These are phyloP conservation scores for Pseudocercospora pini-densiflorae DNA, from an alignment of 2,329 filamentous ascomycete species.

Conservation along the genomic window DNA sequence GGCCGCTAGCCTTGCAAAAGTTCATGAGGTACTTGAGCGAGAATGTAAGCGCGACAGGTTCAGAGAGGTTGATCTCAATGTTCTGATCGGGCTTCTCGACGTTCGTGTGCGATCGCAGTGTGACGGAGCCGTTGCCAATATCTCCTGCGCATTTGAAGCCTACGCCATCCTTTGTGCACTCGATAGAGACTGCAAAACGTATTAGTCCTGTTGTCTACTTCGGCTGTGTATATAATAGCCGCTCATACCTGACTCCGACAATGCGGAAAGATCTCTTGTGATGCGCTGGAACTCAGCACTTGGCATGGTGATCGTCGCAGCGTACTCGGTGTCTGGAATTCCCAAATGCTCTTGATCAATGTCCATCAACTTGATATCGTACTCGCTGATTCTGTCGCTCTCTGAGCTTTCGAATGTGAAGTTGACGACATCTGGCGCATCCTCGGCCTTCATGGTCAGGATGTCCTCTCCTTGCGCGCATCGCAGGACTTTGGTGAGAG, in stretches of 20 bases:
- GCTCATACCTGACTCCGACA: slow-evolving; percentile 89
- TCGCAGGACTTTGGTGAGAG: slow-evolving; percentile 95
- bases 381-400: slow-evolving; percentile 93
- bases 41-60: slow-evolving; percentile 94
- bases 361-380: slow-evolving; percentile 99
- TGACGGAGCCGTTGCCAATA: slow-evolving; percentile 94
- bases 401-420: slow-evolving; percentile 90
- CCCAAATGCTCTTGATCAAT: slow-evolving; percentile 99
- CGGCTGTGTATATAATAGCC: background rate
- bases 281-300: slow-evolving; percentile 91
- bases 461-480: slow-evolving; percentile 94
- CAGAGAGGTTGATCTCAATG: slow-evolving; percentile 86
- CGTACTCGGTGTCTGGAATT: slow-evolving; percentile 98
- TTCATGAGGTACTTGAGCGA: slow-evolving; percentile 99
- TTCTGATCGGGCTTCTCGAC: slow-evolving; percentile 87
- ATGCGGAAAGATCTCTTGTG: slow-evolving; percentile 84
- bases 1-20: slow-evolving; percentile 95
- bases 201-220: slow-evolving; percentile 30
- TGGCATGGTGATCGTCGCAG: slow-evolving; percentile 88
- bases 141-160: slow-evolving; percentile 94
- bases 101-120: slow-evolving; percentile 83
- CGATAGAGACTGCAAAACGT: slow-evolving; percentile 76
- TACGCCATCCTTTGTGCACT: slow-evolving; percentile 95
- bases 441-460: slow-evolving; percentile 95
- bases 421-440: slow-evolving; percentile 94